Conservation (phyloP, 2,329 filamentous ascomycete genomes). For the Atkinsonella texensis region DNA sequence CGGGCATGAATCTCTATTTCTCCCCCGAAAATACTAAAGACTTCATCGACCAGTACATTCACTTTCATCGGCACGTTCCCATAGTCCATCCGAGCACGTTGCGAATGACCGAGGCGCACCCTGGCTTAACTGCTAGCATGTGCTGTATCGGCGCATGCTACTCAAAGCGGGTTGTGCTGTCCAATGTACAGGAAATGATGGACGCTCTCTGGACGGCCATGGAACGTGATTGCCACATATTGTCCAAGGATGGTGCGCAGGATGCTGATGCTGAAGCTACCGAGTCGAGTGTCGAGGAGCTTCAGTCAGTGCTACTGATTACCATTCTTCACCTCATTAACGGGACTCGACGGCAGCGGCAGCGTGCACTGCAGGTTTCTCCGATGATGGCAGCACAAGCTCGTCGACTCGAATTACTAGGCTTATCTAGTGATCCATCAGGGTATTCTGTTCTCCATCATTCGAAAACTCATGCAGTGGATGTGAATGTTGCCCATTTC, state of each 20-base stretch:
- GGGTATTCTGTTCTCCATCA: conserved; percentile 39
- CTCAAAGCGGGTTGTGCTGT: conserved; percentile 47
- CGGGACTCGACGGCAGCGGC: conserved; percentile 52
- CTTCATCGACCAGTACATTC: conserved; percentile 58
- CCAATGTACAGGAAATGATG: conserved; percentile 56
- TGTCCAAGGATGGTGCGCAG: conserved; percentile 18
- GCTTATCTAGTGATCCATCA: conserved; percentile 30
- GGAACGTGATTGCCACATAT: conserved; percentile 40
- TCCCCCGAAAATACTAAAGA: conserved; percentile 57
- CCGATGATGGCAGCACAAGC: conserved; percentile 44
- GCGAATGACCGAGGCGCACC: conserved; percentile 51
- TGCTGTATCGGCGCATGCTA: conserved; percentile 66
- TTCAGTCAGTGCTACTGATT: conserved; percentile 54
- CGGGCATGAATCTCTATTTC: conserved; percentile 48
- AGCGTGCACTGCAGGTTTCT: conserved; percentile 48
- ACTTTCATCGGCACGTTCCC: conserved; percentile 64
- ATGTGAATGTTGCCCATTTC: conserved; percentile 12
- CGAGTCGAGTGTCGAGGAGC: conserved; percentile 45
- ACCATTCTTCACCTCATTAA: conserved; percentile 57
- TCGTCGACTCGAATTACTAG: conserved; percentile 43
- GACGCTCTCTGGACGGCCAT: conserved; percentile 48
- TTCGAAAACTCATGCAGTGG: conserved; percentile 44
- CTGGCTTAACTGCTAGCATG: conserved; percentile 56
- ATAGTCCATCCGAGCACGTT: conserved; percentile 63
- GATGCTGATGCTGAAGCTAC: conserved; percentile 13